Conservation (phyloP, 257 asterid genomes). For the Primulina tabacum region DNA sequence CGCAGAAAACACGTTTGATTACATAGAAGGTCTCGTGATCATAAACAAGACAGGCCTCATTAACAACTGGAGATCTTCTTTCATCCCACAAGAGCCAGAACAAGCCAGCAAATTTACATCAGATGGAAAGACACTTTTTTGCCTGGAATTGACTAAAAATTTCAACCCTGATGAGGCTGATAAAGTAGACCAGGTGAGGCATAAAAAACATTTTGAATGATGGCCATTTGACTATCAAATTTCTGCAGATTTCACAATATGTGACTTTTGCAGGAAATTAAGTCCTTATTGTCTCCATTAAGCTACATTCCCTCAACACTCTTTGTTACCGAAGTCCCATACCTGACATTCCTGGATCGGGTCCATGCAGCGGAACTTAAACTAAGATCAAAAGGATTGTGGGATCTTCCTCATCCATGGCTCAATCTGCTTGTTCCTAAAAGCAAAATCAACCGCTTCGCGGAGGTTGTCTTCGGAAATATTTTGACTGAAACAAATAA, state of each 20-base stretch:
- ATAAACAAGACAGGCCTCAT: constrained; percentile 62
- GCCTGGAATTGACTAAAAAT: constrained; percentile 74
- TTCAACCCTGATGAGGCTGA: constrained; percentile 48
- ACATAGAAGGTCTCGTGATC: constrained; percentile 82
- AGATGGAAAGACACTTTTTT: constrained; percentile 74
- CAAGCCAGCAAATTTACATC: constrained; percentile 64
- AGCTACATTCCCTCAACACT: constrained; percentile 77
- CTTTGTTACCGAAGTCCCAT: constrained; percentile 60
- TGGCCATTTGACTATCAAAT: background rate
- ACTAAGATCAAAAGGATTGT: constrained; percentile 64
- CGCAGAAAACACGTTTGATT: constrained; percentile 60
- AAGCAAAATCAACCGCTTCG: constrained; percentile 59
- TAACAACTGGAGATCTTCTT: constrained; percentile 77
- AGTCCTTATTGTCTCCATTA: constrained; percentile 52
- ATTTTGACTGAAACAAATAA: constrained; percentile 59
- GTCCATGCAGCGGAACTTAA: constrained; percentile 70
- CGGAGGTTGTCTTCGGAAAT: constrained; percentile 64
- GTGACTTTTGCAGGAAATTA: constrained; percentile 53
- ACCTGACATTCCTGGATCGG: constrained; percentile 77
- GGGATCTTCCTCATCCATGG: constrained; percentile 98
- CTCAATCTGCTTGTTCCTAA: constrained; percentile 76
- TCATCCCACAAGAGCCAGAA: constrained; percentile 60
- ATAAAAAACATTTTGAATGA: constrained; percentile 1
- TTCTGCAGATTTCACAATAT: background rate
- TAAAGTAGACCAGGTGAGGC: constrained; percentile 47